These are phyloP conservation scores for Pyrus communis DNA, from an alignment of 306 rosid species.

Conservation along the genomic window DNA sequence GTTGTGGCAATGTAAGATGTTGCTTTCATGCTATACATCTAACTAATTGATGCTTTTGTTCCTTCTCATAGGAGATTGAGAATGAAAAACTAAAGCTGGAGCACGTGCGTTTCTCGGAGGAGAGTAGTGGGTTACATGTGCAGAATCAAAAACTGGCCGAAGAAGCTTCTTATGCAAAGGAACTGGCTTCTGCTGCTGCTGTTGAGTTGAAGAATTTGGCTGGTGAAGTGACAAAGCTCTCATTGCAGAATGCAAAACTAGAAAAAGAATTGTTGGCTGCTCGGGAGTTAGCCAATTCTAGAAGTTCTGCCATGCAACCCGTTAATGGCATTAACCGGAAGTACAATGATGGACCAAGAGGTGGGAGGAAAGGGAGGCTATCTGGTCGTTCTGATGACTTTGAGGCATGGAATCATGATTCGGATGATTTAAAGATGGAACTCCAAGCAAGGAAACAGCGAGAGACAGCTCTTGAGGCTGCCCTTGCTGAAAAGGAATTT, in stretches of 20 bases:
- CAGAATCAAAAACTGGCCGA: constrained; percentile 96
- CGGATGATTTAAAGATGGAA: constrained; percentile 77
- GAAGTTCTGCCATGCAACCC: constrained; percentile 36
- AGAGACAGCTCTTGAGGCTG: constrained; percentile 87
- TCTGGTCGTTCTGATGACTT: constrained; percentile 60
- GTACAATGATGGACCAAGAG: constrained; percentile 50
- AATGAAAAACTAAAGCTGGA: constrained; percentile 84
- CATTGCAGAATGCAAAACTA: constrained; percentile 73
- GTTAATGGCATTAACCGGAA: constrained; percentile 65
- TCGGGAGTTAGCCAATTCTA: constrained; percentile 63
- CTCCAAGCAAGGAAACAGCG: constrained; percentile 92
- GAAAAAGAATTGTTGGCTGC: constrained; percentile 80
- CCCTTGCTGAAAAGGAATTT: constrained; percentile 83
- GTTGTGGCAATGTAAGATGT: not conserved
- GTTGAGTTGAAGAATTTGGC: constrained; percentile 96
- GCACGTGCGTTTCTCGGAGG: constrained; percentile 81
- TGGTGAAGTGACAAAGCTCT: constrained; percentile 91
- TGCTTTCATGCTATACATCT: constrained; percentile 2
- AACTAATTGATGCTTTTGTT: constrained; percentile 12
- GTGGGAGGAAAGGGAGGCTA: constrained; percentile 79
- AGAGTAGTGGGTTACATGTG: constrained; percentile 83
- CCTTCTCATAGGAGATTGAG: constrained; percentile 64
- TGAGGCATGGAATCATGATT: constrained; percentile 78
- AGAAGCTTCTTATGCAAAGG: constrained; percentile 98
- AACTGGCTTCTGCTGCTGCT: constrained; percentile 98